These are phyloP conservation scores for Gypsophila paniculata DNA, from an alignment of 179 eudicot genomes.

Conservation along the genomic window DNA sequence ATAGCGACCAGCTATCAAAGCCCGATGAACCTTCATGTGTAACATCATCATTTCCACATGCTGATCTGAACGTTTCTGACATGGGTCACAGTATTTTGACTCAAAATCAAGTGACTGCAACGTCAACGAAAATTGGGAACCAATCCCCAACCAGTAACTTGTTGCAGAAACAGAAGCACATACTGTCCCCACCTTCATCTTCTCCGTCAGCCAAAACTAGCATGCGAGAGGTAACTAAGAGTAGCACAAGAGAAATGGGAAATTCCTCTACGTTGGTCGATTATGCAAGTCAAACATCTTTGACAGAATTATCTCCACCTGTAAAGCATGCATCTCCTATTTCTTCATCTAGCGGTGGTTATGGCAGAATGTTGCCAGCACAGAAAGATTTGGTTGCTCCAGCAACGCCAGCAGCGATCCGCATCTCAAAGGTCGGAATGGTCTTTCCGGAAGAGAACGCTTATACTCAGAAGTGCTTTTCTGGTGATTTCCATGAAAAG, in stretches of 20 bases:
- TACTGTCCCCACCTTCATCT: constrained; percentile 28
- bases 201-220: constrained; percentile 25
- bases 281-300: constrained; percentile 25
- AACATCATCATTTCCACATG: constrained; percentile 21
- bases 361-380: constrained; percentile 23
- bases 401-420: constrained; percentile 15
- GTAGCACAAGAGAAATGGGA: constrained; percentile 20
- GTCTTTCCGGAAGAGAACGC: constrained; percentile 20
- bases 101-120: constrained; percentile 24
- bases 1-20: constrained; percentile 15
- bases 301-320: constrained; percentile 28
- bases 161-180: constrained; percentile 21
- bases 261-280: constrained; percentile 26
- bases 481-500: constrained; percentile 19
- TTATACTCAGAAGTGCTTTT: constrained; percentile 12
- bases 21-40: constrained; percentile 22
- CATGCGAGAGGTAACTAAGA: constrained; percentile 21
- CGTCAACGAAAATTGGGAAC: constrained; percentile 24
- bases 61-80: constrained; percentile 19
- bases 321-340: constrained; percentile 25
- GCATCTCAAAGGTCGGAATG: constrained; percentile 19
- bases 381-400: constrained; percentile 27
- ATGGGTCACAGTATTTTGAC: constrained; percentile 12
- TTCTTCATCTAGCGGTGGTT: constrained; percentile 23
- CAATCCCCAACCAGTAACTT: constrained; percentile 21